phyloP scores from a whole-genome alignment of 2,329 filamentous ascomycete species.

The Fonsecaea multimorphosa region DNA sequence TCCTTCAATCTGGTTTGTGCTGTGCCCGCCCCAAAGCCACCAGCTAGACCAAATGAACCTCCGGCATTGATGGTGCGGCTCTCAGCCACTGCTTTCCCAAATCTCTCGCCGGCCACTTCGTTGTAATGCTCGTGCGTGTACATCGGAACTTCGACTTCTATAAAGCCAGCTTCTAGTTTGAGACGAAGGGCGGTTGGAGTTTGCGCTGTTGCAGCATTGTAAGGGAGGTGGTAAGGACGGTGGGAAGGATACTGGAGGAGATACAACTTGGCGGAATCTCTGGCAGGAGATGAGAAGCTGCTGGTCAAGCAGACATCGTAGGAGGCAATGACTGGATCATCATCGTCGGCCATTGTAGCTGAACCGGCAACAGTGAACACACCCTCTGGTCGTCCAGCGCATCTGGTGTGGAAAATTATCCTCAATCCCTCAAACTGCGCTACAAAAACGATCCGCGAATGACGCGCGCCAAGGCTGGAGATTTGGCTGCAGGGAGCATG shows the following conservation, averaged over 20 bases:
- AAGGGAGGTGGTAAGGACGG: constrained; percentile 68
- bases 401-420: background rate
- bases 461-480: background rate
- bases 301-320: constrained; percentile 87
- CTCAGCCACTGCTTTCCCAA: constrained; percentile 75
- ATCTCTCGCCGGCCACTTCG: constrained; percentile 77
- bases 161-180: constrained; percentile 80
- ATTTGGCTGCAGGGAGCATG: background rate
- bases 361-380: background rate
- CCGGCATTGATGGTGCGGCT: constrained; percentile 61
- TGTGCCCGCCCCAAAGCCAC: constrained; percentile 71
- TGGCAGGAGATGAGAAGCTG: constrained; percentile 37
- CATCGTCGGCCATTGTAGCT: constrained; percentile 36
- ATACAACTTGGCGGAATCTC: constrained; percentile 54
- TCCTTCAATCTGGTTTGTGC: constrained; percentile 41
- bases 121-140: constrained; percentile 78
- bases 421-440: background rate
- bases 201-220: constrained; percentile 61
- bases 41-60: constrained; percentile 72
- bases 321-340: constrained; percentile 72
- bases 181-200: constrained; percentile 76
- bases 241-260: constrained; percentile 86
- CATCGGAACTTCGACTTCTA: constrained; percentile 91
- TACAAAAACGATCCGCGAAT: background rate
- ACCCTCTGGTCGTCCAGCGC: background rate